Evolutionary conservation across 2,329 filamentous ascomycete species (phyloP).

Genomic region (Pleurostoma richardsiae): DNA sequence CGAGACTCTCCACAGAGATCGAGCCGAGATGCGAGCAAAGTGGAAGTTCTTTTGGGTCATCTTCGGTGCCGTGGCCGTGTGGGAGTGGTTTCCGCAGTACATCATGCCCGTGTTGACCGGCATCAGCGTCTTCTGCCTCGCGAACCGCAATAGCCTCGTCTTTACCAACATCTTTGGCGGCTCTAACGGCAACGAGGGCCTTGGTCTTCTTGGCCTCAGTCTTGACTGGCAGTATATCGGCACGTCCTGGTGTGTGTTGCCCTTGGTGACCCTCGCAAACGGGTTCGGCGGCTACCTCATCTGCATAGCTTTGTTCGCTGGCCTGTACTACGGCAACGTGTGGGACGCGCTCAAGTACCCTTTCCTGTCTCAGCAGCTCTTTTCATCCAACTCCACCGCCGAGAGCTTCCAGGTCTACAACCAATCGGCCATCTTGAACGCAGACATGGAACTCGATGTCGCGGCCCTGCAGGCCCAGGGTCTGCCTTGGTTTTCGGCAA

Average conservation of each 20-base stretch:
- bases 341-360: conserved; percentile 26
- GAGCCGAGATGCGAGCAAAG: conserved; percentile 27
- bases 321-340: conserved; percentile 32
- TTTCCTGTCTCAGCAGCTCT: conserved; percentile 31
- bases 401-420: conserved; percentile 32
- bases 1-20: conserved; percentile 20
- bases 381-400: conserved; percentile 25
- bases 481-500: conserved; percentile 33
- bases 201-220: conserved; percentile 30
- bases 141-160: conserved; percentile 31
- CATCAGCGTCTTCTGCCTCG: conserved; percentile 38
- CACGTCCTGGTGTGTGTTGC: conserved; percentile 25
- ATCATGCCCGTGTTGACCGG: conserved; percentile 35
- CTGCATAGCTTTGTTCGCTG: conserved; percentile 28
- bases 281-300: conserved; percentile 25
- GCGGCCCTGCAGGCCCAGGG: conserved; percentile 25
- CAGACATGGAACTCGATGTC: conserved; percentile 29
- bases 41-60: conserved; percentile 34
- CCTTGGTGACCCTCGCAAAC: conserved; percentile 30
- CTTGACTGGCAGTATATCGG: conserved; percentile 40
- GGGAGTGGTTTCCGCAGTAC: conserved; percentile 43
- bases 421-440: conserved; percentile 33
- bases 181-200: conserved; percentile 25
- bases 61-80: conserved; percentile 33
- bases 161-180: conserved; percentile 46